These are phyloP conservation scores for Pterulicium gracile DNA, from an alignment of 1,284 basidiomycete genomes.

Conservation along the genomic window DNA sequence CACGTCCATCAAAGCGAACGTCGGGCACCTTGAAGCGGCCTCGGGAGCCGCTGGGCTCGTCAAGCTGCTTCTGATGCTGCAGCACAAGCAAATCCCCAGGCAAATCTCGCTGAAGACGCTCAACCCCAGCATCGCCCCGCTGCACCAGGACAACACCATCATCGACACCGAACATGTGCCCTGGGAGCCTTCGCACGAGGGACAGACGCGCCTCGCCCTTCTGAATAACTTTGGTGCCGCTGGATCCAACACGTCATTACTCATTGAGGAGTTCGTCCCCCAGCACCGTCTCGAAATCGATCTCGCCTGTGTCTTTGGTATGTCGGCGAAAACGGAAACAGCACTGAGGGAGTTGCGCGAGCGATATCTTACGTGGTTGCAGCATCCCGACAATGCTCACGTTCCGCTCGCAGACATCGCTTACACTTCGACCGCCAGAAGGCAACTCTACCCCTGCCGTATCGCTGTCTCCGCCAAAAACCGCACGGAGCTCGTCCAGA, in stretches of 20 bases:
- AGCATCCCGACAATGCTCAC: constrained; percentile 15
- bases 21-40: constrained; percentile 66
- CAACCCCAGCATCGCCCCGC: constrained; percentile 42
- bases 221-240: constrained; percentile 69
- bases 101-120: constrained; percentile 47
- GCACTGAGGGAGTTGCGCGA: constrained; percentile 36
- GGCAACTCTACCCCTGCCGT: constrained; percentile 43
- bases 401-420: constrained; percentile 36
- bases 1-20: constrained; percentile 60
- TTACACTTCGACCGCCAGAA: constrained; percentile 54
- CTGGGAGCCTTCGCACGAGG: constrained; percentile 30
- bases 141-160: constrained; percentile 35
- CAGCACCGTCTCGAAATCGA: not conserved
- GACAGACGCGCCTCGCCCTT: constrained; percentile 36
- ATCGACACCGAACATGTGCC: constrained; percentile 30
- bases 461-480: constrained; percentile 33
- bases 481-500: constrained; percentile 32
- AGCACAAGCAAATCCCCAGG: constrained; percentile 40
- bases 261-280: constrained; percentile 41
- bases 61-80: constrained; percentile 61
- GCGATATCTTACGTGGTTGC: constrained; percentile 36
- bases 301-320: constrained; percentile 32
- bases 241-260: constrained; percentile 53
- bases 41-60: constrained; percentile 62
- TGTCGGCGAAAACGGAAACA: constrained; percentile 44